phyloP scores from a whole-genome alignment of 2,329 filamentous ascomycete genomes.

The Sclerotinia minor region DNA sequence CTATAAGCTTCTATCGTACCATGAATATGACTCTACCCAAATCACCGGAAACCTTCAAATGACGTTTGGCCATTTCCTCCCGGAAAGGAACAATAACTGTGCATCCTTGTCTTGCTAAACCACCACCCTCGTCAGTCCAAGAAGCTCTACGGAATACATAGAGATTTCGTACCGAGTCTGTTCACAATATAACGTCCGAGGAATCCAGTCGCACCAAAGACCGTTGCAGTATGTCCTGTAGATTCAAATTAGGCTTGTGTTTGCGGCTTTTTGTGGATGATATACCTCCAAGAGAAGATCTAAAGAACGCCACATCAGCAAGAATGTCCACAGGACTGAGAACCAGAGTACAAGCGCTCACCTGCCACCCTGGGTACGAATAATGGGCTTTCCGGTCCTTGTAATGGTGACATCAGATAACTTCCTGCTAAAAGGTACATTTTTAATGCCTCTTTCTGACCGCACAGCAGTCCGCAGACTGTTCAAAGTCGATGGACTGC shows the following conservation, averaged over 20 bases:
- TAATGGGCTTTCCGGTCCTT: constrained; percentile 91
- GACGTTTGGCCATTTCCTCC: constrained; percentile 97
- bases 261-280: constrained; percentile 16
- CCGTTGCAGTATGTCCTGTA: constrained; percentile 88
- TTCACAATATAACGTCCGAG: constrained; percentile 97
- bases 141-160: background rate
- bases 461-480: constrained; percentile 58
- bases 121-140: constrained; percentile 32
- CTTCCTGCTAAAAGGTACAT: constrained; percentile 51
- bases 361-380: constrained; percentile 87
- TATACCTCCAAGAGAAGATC: constrained; percentile 83
- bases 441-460: constrained; percentile 46
- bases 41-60: constrained; percentile 95
- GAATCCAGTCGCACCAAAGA: constrained; percentile 96
- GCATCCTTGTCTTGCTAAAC: constrained; percentile 82
- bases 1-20: constrained; percentile 46
- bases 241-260: constrained; percentile 31
- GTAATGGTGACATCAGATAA: constrained; percentile 89
- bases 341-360: constrained; percentile 48
- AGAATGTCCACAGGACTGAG: constrained; percentile 27
- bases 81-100: constrained; percentile 91
- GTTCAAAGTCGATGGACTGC: constrained; percentile 51
- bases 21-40: constrained; percentile 86
- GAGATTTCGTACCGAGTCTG: constrained; percentile 65
- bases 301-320: constrained; percentile 46